These are phyloP conservation scores for Acrocalymma vagum DNA, from an alignment of 2,329 filamentous ascomycete species.

Conservation along the genomic window DNA sequence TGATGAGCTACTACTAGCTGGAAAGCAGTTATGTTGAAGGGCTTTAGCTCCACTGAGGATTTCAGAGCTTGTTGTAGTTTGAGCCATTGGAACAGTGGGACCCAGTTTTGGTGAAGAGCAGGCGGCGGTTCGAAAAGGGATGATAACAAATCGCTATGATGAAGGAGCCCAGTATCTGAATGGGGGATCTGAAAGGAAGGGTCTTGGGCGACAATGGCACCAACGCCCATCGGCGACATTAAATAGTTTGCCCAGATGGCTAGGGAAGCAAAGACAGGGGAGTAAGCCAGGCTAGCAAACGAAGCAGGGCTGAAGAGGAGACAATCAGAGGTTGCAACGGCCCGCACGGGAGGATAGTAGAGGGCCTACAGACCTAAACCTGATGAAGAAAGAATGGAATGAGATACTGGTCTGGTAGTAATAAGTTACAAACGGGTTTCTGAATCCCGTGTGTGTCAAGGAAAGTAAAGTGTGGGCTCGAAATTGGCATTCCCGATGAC, in stretches of 20 bases:
- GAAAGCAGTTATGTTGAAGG: neutral
- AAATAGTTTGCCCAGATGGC: constrained; percentile 32
- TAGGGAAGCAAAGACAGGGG: constrained; percentile 27
- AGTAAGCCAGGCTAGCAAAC: constrained; percentile 34
- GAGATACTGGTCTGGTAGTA: constrained; percentile 26
- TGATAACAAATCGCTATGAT: constrained; percentile 1
- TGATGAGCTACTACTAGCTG: constrained; percentile 2
- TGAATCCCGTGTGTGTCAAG: constrained; percentile 20
- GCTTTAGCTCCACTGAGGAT: neutral
- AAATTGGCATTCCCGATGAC: constrained; percentile 26
- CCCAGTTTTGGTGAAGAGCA: too few relatives aligned
- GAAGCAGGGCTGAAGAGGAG: constrained; percentile 23
- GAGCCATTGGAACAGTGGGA: constrained; percentile 12
- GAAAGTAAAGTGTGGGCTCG: constrained; percentile 15
- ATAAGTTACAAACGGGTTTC: constrained; percentile 27
- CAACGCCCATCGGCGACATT: constrained; percentile 31
- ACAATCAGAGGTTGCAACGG: constrained; percentile 44
- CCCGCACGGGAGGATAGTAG: constrained; percentile 45
- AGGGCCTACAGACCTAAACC: constrained; percentile 30
- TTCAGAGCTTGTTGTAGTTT: constrained; percentile 5
- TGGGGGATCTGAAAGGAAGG: constrained; percentile 15
- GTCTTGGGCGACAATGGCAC: constrained; percentile 19
- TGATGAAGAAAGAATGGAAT: constrained; percentile 35
- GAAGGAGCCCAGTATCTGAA: neutral
- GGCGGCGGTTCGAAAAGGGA: neutral